phyloP scores from a whole-genome alignment of 805 yeast genomes.

The Cephaloascus albidus region DNA sequence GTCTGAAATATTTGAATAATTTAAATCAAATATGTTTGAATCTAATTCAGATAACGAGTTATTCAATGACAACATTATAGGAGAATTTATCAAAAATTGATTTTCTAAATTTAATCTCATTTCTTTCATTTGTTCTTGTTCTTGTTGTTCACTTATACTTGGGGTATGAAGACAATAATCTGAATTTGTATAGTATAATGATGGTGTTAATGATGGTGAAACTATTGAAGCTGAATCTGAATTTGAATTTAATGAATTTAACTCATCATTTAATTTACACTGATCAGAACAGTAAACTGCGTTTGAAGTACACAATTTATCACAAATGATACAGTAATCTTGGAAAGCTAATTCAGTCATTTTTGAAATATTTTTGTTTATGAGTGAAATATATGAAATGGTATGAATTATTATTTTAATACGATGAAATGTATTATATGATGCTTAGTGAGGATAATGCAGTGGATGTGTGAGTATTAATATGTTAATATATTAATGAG shows the following conservation, averaged over 20 bases:
- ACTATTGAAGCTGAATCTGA: neutral
- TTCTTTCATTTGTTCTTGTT: neutral
- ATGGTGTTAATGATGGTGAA: constrained; percentile 17
- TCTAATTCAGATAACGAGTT: constrained; percentile 13
- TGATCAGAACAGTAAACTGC: constrained; percentile 36
- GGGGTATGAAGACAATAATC: neutral
- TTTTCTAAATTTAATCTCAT: no score
- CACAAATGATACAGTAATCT: constrained; percentile 53
- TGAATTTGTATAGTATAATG: constrained; percentile 3
- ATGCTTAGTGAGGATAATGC: no score
- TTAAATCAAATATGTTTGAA: constrained; percentile 15
- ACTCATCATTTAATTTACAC: neutral
- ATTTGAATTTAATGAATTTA: neutral
- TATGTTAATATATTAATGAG: no score
- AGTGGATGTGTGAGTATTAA: no score
- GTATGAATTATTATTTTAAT: no score
- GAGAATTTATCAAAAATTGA: neutral
- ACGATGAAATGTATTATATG: no score
- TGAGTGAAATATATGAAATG: no score
- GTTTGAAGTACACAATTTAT: constrained; percentile 33
- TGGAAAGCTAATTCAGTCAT: constrained; percentile 21
- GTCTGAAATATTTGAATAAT: constrained; percentile 14
- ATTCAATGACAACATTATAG: constrained; percentile 9
- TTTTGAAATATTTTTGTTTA: no score
- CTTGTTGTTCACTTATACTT: neutral